Evolutionary conservation across 495 filamentous ascomycete genomes (phyloP), one percentile per base, ranked within the genome.

Genomic region (Tuber microsphaerosporum): DNA sequence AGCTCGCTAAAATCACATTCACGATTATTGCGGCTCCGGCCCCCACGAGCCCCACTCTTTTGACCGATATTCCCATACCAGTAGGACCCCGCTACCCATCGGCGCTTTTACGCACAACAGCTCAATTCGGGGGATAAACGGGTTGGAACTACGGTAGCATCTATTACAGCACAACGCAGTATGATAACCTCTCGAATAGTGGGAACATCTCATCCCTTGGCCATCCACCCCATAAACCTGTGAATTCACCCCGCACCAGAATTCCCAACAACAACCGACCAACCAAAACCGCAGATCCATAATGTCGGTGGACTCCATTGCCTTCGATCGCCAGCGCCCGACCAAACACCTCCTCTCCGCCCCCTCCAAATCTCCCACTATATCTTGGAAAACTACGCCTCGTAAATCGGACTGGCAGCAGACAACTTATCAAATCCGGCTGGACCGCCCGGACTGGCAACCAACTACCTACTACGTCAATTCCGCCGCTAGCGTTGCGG

Each of bases 171-270:
- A 65, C 56, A 31, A 16, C n/a, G n/a, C 51, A 61, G 51, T 65
- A 65, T 65, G 56, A 34, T 34, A 65, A 65, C 14, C 26, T 65
- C 56, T 65, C 56, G 56, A 65, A 34, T 65, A 16, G 56, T 65
- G 14, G 34, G 56, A 65, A 65, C 56, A 65, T 65, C 56, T 65
- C 56, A 65, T 65, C 56, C 56, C 56, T 65, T 65, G 26, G 4
- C 56, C 56, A 19, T 17, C 31, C 12, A 17, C 31, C 14, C n/a
- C 56, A 12, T 61, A 26, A 26, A 65, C 56, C 26, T n/a, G 3
- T 31, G 26, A 16, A 17, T 65, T 34, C 26, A 65, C 56, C 56
- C 56, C 56, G 56, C 56, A 65, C 56, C 1, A 8, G n/a, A 3
- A 4, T 61, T 61, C 56, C 26, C 26, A 16, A 14, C 26, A 65